Percentiles rank a stretch among this genome's conserved stretches.
Evolutionary conservation across 2,329 filamentous ascomycete genomes (phyloP).

Genomic region (Atkinsonella hypoxylon): DNA sequence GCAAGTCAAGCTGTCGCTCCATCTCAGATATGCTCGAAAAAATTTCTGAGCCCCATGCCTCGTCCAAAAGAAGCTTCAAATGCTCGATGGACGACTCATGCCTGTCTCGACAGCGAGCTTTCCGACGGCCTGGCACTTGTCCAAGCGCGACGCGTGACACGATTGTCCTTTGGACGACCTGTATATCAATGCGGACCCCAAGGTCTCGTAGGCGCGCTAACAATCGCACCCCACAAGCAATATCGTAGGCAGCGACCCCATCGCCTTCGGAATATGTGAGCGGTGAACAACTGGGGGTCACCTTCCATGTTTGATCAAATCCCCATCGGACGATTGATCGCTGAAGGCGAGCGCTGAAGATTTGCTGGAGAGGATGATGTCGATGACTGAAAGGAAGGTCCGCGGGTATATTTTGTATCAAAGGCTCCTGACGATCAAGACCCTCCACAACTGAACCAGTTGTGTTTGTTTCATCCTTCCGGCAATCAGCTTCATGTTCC

Average conservation of each 20-base stretch:
- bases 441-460: not conserved
- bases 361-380: conserved; percentile 33
- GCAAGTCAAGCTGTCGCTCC: conserved; percentile 16
- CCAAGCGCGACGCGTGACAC: conserved; percentile 19
- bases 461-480: not conserved
- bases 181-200: conserved; percentile 23
- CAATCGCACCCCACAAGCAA: conserved; percentile 25
- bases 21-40: conserved; percentile 15
- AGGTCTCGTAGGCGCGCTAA: conserved; percentile 22
- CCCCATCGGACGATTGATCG: conserved; percentile 31
- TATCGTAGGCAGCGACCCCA: conserved; percentile 16
- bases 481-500: not conserved
- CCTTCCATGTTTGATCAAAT: conserved; percentile 26
- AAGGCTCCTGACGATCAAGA: not conserved
- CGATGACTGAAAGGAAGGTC: conserved; percentile 30
- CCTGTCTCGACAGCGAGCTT: conserved; percentile 18
- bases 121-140: conserved; percentile 16
- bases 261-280: conserved; percentile 6
- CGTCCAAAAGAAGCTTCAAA: conserved; percentile 21
- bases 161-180: conserved; percentile 18
- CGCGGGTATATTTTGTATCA: conserved; percentile 17
- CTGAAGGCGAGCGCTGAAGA: conserved; percentile 31
- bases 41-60: conserved; percentile 23
- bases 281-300: conserved; percentile 9
- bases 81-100: conserved; percentile 18